Evolutionary conservation across 768 basidiomycete genomes (phyloP).

Genomic region (Steccherinum ochraceum): DNA sequence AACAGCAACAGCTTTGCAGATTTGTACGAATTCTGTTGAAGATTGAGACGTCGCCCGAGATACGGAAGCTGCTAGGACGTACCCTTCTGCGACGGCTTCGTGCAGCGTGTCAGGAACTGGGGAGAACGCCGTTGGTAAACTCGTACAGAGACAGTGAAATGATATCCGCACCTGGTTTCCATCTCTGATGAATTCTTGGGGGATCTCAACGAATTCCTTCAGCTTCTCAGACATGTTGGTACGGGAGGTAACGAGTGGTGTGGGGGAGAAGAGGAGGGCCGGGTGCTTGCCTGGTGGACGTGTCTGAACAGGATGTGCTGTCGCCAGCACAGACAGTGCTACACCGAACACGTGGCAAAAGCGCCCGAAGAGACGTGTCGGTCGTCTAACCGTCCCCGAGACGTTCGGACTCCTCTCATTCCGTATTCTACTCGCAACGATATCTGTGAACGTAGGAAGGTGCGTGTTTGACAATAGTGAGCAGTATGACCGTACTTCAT

Average conservation of each 20-base stretch:
- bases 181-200: constrained; percentile 88
- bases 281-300: neutral
- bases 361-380: too few species aligned
- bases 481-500: too few species aligned
- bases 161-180: constrained; percentile 72
- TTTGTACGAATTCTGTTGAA: constrained; percentile 82
- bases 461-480: too few species aligned
- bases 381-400: too few species aligned
- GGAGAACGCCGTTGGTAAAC: too few species aligned
- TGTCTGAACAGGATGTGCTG: neutral
- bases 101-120: constrained; percentile 95
- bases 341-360: neutral
- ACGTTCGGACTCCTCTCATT: too few species aligned
- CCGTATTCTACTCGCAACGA: too few species aligned
- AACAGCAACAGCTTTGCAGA: constrained; percentile 93
- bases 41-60: neutral
- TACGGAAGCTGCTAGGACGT: constrained; percentile 12
- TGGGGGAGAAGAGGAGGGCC: neutral
- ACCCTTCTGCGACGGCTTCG: constrained; percentile 97
- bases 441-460: too few species aligned
- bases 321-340: neutral
- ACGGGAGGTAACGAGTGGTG: constrained; percentile 6
- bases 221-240: constrained; percentile 82
- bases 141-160: too few species aligned
- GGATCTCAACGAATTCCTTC: constrained; percentile 85